Conservation (phyloP, 495 filamentous ascomycete genomes). For the Neurospora hispaniola region DNA sequence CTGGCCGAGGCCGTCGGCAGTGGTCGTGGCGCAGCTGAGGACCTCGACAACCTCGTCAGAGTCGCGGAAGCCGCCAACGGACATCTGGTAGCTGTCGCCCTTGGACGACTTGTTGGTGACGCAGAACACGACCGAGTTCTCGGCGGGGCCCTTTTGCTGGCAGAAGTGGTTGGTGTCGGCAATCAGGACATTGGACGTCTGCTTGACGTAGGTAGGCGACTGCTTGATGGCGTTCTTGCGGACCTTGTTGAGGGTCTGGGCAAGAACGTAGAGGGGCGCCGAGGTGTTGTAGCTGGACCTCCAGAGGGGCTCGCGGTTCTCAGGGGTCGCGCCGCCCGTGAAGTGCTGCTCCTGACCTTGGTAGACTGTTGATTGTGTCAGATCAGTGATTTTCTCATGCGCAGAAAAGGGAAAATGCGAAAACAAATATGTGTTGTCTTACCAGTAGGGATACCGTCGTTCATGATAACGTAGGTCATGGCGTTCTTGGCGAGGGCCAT, state of each 20-base stretch:
- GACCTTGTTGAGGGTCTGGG: constrained; percentile 47
- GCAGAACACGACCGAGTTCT: constrained; percentile 32
- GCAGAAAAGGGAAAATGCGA: neutral
- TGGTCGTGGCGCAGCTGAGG: constrained; percentile 12
- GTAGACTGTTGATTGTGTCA: constrained; percentile 13
- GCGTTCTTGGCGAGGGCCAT: constrained; percentile 57
- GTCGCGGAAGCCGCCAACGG: constrained; percentile 17
- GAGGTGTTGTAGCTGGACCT: constrained; percentile 48
- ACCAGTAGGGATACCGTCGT: constrained; percentile 41
- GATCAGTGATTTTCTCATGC: neutral
- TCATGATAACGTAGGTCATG: constrained; percentile 58
- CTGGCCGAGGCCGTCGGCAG: constrained; percentile 14
- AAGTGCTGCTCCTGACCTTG: constrained; percentile 67
- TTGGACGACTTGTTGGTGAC: constrained; percentile 23
- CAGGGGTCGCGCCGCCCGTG: constrained; percentile 45
- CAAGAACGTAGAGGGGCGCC: constrained; percentile 48
- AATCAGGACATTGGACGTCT: constrained; percentile 44
- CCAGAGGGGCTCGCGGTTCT: constrained; percentile 71
- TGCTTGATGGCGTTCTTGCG: constrained; percentile 46
- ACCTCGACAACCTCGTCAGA: constrained; percentile 21
- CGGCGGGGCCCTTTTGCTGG: constrained; percentile 54
- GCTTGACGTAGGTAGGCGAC: constrained; percentile 39
- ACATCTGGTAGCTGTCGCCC: constrained; percentile 15
- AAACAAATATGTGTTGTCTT: neutral
- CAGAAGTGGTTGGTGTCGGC: constrained; percentile 46